phyloP scores from a whole-genome alignment of 2,329 filamentous ascomycete genomes.

The Pestalotiopsis sp. region DNA sequence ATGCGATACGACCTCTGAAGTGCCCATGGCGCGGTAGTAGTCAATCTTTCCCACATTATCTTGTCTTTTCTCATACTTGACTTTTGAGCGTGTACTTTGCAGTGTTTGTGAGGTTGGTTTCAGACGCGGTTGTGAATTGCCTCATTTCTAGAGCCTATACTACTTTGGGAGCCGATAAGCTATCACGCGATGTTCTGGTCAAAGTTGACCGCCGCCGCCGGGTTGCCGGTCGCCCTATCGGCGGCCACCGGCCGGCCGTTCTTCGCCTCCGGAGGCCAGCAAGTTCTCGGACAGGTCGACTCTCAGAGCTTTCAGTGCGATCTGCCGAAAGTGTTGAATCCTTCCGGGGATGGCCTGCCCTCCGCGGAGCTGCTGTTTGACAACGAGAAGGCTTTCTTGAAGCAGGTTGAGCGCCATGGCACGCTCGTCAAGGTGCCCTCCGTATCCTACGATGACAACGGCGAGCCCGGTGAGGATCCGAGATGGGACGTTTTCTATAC shows the following conservation, averaged over 20 bases:
- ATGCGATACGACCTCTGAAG: not conserved
- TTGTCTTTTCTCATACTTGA: not conserved
- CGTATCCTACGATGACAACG: constrained; percentile 59
- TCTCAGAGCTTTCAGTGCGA: constrained; percentile 30
- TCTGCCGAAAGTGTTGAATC: constrained; percentile 28
- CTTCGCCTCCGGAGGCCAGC: constrained; percentile 19
- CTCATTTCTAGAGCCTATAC: not conserved
- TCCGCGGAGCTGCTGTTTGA: constrained; percentile 31
- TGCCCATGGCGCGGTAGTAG: not conserved
- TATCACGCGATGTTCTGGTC: constrained; percentile 11
- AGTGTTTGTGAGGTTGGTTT: not conserved
- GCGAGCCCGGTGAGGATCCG: constrained; percentile 53
- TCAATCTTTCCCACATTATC: not conserved
- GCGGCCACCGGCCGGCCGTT: constrained; percentile 16
- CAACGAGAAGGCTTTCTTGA: constrained; percentile 29
- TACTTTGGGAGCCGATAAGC: not conserved
- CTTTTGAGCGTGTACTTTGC: not conserved
- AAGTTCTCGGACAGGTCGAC: constrained; percentile 17
- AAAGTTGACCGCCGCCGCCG: constrained; percentile 22
- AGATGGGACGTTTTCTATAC: constrained; percentile 58
- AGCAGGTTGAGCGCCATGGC: constrained; percentile 39
- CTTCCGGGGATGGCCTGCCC: constrained; percentile 32
- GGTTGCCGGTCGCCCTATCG: constrained; percentile 16
- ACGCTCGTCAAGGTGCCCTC: constrained; percentile 56
- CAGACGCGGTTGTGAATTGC: not conserved